Evolutionary conservation across 106 monocot species (phyloP), one percentile per base, ranked within the genome.

Genomic region (Vanilla planifolia): DNA sequence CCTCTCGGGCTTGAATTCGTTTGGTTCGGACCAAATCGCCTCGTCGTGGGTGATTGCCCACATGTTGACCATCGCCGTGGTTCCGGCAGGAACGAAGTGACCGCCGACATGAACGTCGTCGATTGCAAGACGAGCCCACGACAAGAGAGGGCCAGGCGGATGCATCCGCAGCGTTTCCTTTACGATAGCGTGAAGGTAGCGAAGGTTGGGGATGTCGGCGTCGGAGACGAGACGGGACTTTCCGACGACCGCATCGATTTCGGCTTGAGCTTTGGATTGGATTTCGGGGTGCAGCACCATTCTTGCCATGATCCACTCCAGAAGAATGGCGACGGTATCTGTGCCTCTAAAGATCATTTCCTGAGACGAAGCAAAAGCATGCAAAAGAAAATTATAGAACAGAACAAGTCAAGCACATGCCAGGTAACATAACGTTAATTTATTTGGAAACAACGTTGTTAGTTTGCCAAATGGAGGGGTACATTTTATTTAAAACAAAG

Each of bases 21-120:
- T 43, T 2, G 80, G 67, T 10, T 84, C 64, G 0, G 62, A 8
- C 88, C 88, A 88, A 13, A 80, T 58, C 2, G 52, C 37, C 7
- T 48, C 62, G 42, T 88, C 83, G 22, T 83, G 88, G 47, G 83
- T 66, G 8, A 88, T 88, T 24, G 83, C 67, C 83, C 83, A 88
- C 88, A 88, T 88, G 73, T 88, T 88, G 33, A 88, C 88, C 88
- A 88, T 88, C 4, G 88, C 83, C 0, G 88, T 88, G 1, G 88
- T 88, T 6, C 88, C 88, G 0, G 83, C 83, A 0, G 88, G 88
- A 40, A 88, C 24, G 20, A 77, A 35, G 76, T 80, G 62, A 0
- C 55, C 25, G 0, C 83, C 83, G 8, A 88, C 69, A 27, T 62
- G 64, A 6, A 59, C 71, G 55, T 88, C 88, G 7, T 83, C 76